These are phyloP conservation scores for Neofusicoccum parvum DNA, from an alignment of 2,329 filamentous ascomycete genomes.

Conservation along the genomic window DNA sequence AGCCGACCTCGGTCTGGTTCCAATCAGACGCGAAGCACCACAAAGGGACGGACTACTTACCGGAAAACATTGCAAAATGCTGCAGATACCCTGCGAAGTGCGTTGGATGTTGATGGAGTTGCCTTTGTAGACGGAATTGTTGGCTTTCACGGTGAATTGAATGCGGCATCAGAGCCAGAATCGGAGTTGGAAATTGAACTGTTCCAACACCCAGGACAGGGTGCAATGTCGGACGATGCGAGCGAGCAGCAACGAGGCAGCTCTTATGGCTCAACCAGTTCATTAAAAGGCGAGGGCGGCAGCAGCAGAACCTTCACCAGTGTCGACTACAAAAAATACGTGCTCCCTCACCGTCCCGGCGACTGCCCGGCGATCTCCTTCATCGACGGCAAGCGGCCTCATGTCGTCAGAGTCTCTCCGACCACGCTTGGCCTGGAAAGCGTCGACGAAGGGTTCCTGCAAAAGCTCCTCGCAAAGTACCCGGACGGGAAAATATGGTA, in stretches of 20 bases:
- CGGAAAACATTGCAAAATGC: conserved; percentile 24
- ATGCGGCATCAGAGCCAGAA: conserved; percentile 21
- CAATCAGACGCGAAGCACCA: too few relatives aligned
- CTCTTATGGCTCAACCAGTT: too few relatives aligned
- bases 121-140: conserved; percentile 24
- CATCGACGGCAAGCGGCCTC: too few relatives aligned
- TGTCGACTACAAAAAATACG: too few relatives aligned
- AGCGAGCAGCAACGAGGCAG: too few relatives aligned
- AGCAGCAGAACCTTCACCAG: too few relatives aligned
- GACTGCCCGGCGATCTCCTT: too few relatives aligned
- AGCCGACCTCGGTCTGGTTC: too few relatives aligned
- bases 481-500: conserved; percentile 24
- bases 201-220: background rate
- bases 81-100: conserved; percentile 21
- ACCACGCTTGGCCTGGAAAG: conserved; percentile 12
- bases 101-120: background rate
- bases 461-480: conserved; percentile 23
- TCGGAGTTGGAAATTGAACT: conserved; percentile 22
- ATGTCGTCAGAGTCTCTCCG: background rate
- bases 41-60: conserved; percentile 14
- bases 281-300: too few relatives aligned
- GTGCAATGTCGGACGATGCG: too few relatives aligned
- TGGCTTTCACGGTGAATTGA: conserved; percentile 23
- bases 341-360: too few relatives aligned
- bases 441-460: conserved; percentile 24